These are phyloP conservation scores for Alternaria sp. DNA, from an alignment of 2,329 filamentous ascomycete species.

Conservation along the genomic window DNA sequence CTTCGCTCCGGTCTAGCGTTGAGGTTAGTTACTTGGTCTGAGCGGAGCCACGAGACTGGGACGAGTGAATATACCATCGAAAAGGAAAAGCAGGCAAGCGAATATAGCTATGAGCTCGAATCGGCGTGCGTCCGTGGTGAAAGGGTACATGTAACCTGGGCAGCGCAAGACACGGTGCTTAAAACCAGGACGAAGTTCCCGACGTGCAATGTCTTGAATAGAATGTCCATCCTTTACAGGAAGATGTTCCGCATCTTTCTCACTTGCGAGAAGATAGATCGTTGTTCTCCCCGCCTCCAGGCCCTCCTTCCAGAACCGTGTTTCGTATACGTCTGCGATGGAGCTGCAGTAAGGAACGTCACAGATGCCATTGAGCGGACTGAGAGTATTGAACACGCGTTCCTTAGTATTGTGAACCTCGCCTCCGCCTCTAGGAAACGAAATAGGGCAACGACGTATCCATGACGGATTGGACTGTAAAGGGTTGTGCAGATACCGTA, in stretches of 20 bases:
- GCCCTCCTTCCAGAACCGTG: background rate
- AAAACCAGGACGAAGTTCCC: background rate
- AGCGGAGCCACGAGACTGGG: background rate
- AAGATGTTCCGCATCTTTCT: background rate
- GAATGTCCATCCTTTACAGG: background rate
- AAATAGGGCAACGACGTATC: background rate
- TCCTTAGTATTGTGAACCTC: background rate
- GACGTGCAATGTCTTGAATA: background rate
- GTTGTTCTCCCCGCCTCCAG: background rate
- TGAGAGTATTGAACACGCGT: background rate
- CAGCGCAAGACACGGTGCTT: background rate
- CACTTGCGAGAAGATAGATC: background rate
- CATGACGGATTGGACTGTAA: background rate
- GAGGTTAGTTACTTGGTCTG: background rate
- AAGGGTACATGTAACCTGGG: background rate
- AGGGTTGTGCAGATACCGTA: background rate
- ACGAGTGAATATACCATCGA: background rate
- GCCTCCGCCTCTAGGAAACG: background rate
- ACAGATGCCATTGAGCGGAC: background rate
- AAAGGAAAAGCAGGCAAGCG: background rate
- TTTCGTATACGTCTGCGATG: background rate
- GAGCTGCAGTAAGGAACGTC: background rate
- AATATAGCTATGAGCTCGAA: background rate
- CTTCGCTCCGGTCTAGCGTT: background rate
- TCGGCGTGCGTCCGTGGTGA: background rate